Base-by-base conservation (phyloP, 2,329 filamentous ascomycete genomes). In the Fusarium sulawesiense region DNA sequence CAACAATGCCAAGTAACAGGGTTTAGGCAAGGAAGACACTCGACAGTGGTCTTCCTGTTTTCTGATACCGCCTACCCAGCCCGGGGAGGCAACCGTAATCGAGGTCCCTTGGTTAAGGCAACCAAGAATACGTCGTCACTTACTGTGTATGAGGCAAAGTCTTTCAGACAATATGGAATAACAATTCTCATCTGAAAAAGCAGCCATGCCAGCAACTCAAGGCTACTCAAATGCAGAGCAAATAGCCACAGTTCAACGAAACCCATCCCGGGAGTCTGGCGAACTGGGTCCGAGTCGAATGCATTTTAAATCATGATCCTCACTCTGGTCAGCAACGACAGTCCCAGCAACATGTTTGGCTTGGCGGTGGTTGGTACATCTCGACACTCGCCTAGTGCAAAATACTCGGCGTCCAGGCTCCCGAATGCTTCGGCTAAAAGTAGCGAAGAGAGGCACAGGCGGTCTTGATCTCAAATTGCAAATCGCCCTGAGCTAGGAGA, bases 1-100 rank as follows among this genome's bases (percentile, higher is more conserved):
- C 55, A 54, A 42, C 53, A 46, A 70, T 47, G 67, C 67, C 57
- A 63, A 73, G 64, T 45, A 60, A 58, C 72, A 74, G 54, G 72
- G 59, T 58, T 58, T 21, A 40, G 30, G 44, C 30, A 57, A 27
- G 49, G 54, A 41, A 45, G 23, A 23, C 50, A 44, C 29, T 56
- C 41, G 44, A 44, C 10, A 48, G 29, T 48, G 49, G 49, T 29
- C 34, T 42, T 37, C 48, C 47, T 72, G 58, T 49, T 60, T 50
- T 8, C 32, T 41, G 23, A 11, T 34, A 23, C 32, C 37, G 32
- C 32, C 32, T 51, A 25, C 32, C 32, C 32, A 27, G 32, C 34
- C 20, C 25, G 21, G 23, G 30, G 48, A 49, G 41, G 21, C 47
- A 42, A n/a, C 41, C 47, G 34, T 40, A 46, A 54, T 44, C 45